Percentiles rank a stretch among this genome's conserved stretches.
Evolutionary conservation across 768 basidiomycete species (phyloP).

Genomic region (Fistulinella prunicolor): DNA sequence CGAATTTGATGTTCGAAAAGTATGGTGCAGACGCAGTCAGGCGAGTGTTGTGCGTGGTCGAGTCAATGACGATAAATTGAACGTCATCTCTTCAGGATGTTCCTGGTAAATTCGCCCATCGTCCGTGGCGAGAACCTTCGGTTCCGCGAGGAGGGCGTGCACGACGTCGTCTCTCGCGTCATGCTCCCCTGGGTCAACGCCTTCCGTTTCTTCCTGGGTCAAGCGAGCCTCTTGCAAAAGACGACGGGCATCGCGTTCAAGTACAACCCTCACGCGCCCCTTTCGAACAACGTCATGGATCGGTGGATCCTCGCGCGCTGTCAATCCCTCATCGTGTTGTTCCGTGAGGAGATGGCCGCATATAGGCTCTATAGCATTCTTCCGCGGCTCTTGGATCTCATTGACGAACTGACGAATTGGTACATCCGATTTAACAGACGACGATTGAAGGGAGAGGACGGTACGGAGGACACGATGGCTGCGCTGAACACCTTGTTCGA

Average conservation of each 20-base stretch:
- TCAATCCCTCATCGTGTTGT: slow-evolving; percentile 90
- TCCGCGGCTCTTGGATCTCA: slow-evolving; percentile 85
- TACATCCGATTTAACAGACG: slow-evolving; percentile 99
- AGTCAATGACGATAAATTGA: neutral
- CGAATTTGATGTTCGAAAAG: slow-evolving; percentile 81
- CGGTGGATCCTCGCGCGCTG: slow-evolving; percentile 98
- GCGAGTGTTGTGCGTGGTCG: no score
- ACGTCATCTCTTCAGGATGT: slow-evolving; percentile 61
- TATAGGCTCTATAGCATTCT: slow-evolving; percentile 98
- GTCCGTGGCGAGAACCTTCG: slow-evolving; percentile 96
- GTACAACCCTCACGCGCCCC: slow-evolving; percentile 82
- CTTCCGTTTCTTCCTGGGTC: slow-evolving; percentile 98
- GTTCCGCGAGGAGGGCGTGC: slow-evolving; percentile 97
- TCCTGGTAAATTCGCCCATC: slow-evolving; percentile 97
- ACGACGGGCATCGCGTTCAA: slow-evolving; percentile 70
- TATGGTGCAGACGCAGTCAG: slow-evolving; percentile 96
- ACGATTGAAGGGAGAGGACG: slow-evolving; percentile 92
- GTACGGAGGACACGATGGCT: slow-evolving; percentile 77
- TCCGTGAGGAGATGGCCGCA: slow-evolving; percentile 93
- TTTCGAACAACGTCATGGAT: slow-evolving; percentile 95
- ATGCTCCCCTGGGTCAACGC: slow-evolving; percentile 98
- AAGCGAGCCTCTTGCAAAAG: slow-evolving; percentile 84
- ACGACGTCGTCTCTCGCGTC: slow-evolving; percentile 94
- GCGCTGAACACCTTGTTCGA: slow-evolving; percentile 97
- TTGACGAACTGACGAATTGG: slow-evolving; percentile 98